A percentile compares a stretch with the other conserved stretches of the same genome.
Evolutionary conservation across 139 green algal genomes (phyloP).

Genomic region (Chlorella sp.): DNA sequence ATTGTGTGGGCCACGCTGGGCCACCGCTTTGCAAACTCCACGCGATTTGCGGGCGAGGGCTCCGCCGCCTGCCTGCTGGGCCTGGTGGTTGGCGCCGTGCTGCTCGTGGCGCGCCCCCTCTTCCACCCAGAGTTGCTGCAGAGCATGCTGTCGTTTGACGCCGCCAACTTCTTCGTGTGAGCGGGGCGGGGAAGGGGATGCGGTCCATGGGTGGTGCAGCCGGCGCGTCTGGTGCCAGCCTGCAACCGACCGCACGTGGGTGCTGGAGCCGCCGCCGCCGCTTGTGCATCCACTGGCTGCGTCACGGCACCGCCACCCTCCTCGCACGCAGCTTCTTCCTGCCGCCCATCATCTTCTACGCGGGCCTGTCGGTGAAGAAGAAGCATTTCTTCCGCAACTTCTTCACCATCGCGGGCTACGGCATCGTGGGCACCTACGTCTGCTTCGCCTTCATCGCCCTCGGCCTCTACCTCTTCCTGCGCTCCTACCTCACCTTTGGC

Average conservation of each 20-base stretch:
- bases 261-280: neutral
- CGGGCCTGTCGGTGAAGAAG: conserved; percentile 84
- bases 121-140: conserved; percentile 45
- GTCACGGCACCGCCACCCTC: neutral
- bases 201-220: neutral
- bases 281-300: neutral
- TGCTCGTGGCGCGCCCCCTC: conserved; percentile 46
- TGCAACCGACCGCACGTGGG: neutral
- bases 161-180: conserved; percentile 64
- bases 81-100: conserved; percentile 40
- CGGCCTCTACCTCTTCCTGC: conserved; percentile 50
- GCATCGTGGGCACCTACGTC: conserved; percentile 77
- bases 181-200: neutral
- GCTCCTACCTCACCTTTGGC: conserved; percentile 39
- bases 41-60: conserved; percentile 56
- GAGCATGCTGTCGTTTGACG: conserved; percentile 57
- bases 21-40: conserved; percentile 54
- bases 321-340: conserved; percentile 82
- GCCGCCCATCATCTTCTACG: conserved; percentile 89
- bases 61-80: conserved; percentile 57
- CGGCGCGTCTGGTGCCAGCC: neutral
- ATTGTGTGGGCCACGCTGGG: conserved; percentile 64
- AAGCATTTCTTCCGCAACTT: conserved; percentile 86
- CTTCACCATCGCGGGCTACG: conserved; percentile 75
- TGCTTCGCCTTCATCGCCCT: conserved; percentile 67